Evolutionary conservation across 2,329 filamentous ascomycete species (phyloP).

Genomic region (Pseudocercospora eumusae): DNA sequence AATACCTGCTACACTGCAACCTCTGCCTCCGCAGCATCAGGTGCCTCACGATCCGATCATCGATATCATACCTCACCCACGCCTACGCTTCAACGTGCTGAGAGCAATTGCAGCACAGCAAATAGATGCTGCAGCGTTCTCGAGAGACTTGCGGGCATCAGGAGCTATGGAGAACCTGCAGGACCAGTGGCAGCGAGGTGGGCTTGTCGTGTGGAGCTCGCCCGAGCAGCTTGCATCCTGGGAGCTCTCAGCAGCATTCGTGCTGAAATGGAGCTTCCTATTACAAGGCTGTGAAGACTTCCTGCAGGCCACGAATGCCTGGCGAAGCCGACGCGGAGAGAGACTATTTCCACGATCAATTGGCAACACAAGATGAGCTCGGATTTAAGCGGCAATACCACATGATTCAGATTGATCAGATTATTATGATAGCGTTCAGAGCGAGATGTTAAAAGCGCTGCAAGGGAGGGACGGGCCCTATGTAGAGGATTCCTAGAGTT

Average conservation of each 20-base stretch:
- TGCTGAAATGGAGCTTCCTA: conserved; percentile 44
- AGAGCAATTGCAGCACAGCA: conserved; percentile 30
- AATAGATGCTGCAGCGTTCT: conserved; percentile 31
- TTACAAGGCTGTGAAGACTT: conserved; percentile 46
- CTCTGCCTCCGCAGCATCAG: conserved; percentile 34
- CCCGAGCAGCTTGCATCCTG: conserved; percentile 46
- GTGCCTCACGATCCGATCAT: conserved; percentile 36
- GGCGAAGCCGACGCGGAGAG: conserved; percentile 42
- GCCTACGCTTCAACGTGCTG: conserved; percentile 36
- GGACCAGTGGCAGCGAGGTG: conserved; percentile 32
- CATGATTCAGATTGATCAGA: background rate
- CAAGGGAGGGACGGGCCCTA: background rate
- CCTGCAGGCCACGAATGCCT: conserved; percentile 45
- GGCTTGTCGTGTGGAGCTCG: conserved; percentile 44
- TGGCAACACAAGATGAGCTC: background rate
- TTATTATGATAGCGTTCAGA: conserved; percentile 5
- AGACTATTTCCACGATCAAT: conserved; percentile 21
- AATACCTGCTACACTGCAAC: conserved; percentile 29
- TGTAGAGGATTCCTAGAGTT: conserved; percentile 1
- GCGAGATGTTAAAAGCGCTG: background rate
- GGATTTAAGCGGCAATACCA: background rate
- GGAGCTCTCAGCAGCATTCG: conserved; percentile 48
- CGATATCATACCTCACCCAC: conserved; percentile 35
- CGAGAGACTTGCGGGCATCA: conserved; percentile 30
- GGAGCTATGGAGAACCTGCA: conserved; percentile 32